Conservation (phyloP, 768 basidiomycete species). For the Lentinus brumalis region DNA sequence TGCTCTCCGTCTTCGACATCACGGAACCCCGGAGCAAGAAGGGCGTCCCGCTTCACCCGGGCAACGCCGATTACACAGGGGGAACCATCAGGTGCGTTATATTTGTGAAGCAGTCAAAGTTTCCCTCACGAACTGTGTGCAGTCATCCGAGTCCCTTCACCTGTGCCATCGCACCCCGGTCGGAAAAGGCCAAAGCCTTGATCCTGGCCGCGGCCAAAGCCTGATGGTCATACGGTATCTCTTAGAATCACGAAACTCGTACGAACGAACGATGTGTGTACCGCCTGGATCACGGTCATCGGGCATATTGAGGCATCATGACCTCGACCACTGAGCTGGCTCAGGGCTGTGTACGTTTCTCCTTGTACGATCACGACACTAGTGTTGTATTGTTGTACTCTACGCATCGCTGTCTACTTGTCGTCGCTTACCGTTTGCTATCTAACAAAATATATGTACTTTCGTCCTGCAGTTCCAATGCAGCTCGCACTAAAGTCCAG, state of each 20-base stretch:
- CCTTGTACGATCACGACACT: no score
- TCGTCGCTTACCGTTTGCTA: no score
- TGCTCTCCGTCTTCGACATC: conserved; percentile 37
- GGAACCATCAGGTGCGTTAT: conserved; percentile 26
- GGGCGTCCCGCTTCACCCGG: conserved; percentile 15
- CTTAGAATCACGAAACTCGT: not conserved
- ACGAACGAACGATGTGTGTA: not conserved
- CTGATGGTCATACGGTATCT: not conserved
- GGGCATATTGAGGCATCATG: no score
- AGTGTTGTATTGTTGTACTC: no score
- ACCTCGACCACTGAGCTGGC: no score
- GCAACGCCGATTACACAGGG: conserved; percentile 16
- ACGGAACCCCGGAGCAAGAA: conserved; percentile 16
- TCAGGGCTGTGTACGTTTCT: no score
- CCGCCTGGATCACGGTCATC: no score
- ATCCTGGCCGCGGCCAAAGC: conserved; percentile 1
- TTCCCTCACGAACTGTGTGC: not conserved
- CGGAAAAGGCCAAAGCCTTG: conserved; percentile 15
- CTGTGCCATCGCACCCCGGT: conserved; percentile 48
- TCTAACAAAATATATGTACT: no score
- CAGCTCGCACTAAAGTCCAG: no score
- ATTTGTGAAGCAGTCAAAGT: not conserved
- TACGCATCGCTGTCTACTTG: no score
- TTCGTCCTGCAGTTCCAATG: no score
- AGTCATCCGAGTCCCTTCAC: conserved; percentile 54